These are phyloP conservation scores for Picea abies DNA, from an alignment of 83 land plant genomes.

Conservation along the genomic window DNA sequence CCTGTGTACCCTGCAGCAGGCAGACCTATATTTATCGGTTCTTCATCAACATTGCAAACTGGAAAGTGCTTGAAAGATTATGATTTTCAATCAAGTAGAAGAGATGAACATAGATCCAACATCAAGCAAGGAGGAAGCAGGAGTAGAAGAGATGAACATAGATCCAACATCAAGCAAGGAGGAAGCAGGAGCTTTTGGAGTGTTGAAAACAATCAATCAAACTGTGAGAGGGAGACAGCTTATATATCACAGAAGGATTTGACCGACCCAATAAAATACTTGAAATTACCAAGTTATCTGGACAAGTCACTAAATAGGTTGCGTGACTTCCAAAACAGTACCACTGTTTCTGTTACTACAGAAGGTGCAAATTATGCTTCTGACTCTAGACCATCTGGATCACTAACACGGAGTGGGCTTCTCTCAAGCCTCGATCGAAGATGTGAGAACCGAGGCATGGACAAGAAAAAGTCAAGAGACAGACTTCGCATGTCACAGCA, in stretches of 20 bases:
- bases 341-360: not conserved
- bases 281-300: slow-evolving; percentile 52
- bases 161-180: not conserved
- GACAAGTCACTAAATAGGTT: slow-evolving; percentile 37
- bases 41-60: slow-evolving; percentile 5
- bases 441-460: slow-evolving; percentile 7
- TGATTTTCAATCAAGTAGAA: slow-evolving; percentile 1
- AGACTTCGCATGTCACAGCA: slow-evolving; percentile 6
- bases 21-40: not conserved
- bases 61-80: slow-evolving; percentile 8
- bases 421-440: slow-evolving; percentile 13
- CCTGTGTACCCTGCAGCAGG: not conserved
- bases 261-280: slow-evolving; percentile 21
- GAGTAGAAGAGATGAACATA: slow-evolving; percentile 11
- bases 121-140: slow-evolving; percentile 8
- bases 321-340: slow-evolving; percentile 24
- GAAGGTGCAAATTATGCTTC: not conserved
- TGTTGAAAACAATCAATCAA: not conserved
- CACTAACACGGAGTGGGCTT: not conserved
- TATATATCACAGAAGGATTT: slow-evolving; percentile 17
- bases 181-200: slow-evolving; percentile 4
- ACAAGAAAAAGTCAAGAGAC: slow-evolving; percentile 27
- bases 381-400: not conserved
- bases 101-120: slow-evolving; percentile 4
- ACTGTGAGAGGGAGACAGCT: slow-evolving; percentile 11